Base-by-base conservation (phyloP, 2,329 filamentous ascomycete genomes). In the Monilinia fructigena region DNA sequence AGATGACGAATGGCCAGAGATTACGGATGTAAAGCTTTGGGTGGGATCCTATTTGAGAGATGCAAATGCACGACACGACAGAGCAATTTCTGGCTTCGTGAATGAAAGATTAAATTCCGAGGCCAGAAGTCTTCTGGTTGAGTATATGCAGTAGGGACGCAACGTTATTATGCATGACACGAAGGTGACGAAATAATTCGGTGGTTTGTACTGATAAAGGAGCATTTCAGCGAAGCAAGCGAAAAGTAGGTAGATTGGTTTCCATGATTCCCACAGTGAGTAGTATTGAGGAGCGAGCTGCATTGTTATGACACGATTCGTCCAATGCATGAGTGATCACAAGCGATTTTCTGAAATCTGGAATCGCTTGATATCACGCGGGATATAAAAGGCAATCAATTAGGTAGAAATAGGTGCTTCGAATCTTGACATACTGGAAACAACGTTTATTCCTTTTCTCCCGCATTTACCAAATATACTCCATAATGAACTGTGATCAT, bases 1-100 rank as follows among this genome's bases (percentile, higher is more conserved):
- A 1, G 84, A 83, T 62, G 95, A 98, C 76, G 90, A 93, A 26
- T 98, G 93, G 82, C 90, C 93, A 0, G 90, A 97, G 68, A 87
- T 97, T 18, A 84, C 86, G 6, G 89, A 93, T 65, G 90, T 93
- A 68, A 90, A 89, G 76, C 78, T 76, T 12, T 99, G 94, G 94
- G 93, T 97, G 7, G 75, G 72, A 40, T 71, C 72, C 40, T 77
- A 76, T 68, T 80, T 97, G 75, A 89, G 89, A 75, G 86, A 89
- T 47, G 92, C 92, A 8, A 92, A 97, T 77, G 80, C 82, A 74
- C 86, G 88, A 73, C 88, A 92, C 72, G 82, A 82, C 56, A 92
- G 93, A 2, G 84, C 85, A 23, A 84, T 97, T 70, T 86, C 85
- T 38, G 81, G 80, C 66, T 94, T 91, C 75, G 89, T 93, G 64